Base-by-base conservation (phyloP, 768 basidiomycete species). In the Auricularia heimuer region DNA sequence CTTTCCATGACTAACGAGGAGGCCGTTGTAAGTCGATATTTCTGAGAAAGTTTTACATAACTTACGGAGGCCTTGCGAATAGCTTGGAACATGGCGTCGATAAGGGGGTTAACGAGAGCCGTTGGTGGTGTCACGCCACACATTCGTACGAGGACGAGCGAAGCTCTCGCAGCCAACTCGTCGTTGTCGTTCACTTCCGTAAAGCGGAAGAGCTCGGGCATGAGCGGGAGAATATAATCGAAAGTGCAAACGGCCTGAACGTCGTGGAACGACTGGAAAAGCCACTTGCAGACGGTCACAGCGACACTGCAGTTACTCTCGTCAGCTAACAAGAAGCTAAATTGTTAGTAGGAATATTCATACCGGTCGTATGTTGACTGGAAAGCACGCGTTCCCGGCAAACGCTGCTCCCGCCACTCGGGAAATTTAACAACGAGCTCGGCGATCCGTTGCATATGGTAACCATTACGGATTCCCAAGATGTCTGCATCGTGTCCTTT, bases 301-400 rank as follows among this genome's bases (percentile, higher is more conserved):
- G 83, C 85, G 70, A 86, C 83, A 70, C 87, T 87, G 70, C 36
- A 8, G 6, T 18, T 18, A 18, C 11, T 4, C 1, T 18, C 18
- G 21, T 16, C 11, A 21, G 47, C 11, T 29, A 16, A 6, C 18
- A 18, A 18, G 21, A 6, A 16, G 1, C 47, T 8, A 6, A 18
- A 18, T 18, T 16, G n/a, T 7, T 47, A 33, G 65, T 16, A 70
- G 60, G 2, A 72, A 79, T 45, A 14, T 42, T 7, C 39, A 14
- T 72, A 86, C 83, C 87, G 83, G 71, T 95, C 92, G 69, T 94
- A 93, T n/a, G 82, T 86, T 0, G 91, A 94, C 70, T 91, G 87
- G 70, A 91, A 88, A 3, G 91, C 91, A 39, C 87, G 83, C 33
- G 85, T 83, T 3, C 92, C 91, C 21, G 90, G 84, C 3, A 85